phyloP scores from a whole-genome alignment of 306 rosid genomes.

The Pyrus communis region DNA sequence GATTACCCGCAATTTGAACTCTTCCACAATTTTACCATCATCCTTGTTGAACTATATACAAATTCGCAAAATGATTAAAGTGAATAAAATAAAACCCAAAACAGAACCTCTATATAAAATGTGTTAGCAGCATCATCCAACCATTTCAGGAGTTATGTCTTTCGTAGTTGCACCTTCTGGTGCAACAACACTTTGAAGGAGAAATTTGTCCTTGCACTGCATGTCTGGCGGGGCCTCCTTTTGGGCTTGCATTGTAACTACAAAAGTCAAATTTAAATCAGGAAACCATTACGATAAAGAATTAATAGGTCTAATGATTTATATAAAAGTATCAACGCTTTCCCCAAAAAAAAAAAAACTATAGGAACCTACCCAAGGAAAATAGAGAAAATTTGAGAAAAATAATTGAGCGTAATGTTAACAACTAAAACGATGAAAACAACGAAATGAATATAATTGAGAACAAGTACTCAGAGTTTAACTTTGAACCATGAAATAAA shows the following conservation, averaged over 20 bases:
- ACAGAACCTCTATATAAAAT: not conserved
- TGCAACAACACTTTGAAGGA: slow-evolving; percentile 42
- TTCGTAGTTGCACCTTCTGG: slow-evolving; percentile 23
- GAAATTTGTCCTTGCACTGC: slow-evolving; percentile 53
- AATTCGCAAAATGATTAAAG: not conserved
- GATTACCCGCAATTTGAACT: slow-evolving; percentile 34
- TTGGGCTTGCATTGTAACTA: slow-evolving; percentile 46
- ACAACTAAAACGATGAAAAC: not conserved
- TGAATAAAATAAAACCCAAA: not conserved
- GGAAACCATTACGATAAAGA: not conserved
- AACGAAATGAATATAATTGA: not conserved
- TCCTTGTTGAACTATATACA: slow-evolving; percentile 35
- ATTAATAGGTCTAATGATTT: not conserved
- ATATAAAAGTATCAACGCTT: too few species aligned
- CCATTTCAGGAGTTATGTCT: slow-evolving; percentile 40
- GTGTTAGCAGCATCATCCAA: slow-evolving; percentile 12
- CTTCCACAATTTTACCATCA: slow-evolving; percentile 32
- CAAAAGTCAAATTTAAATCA: not conserved
- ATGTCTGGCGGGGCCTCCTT: slow-evolving; percentile 33
- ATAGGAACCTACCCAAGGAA: not conserved
- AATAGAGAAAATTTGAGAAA: not conserved
- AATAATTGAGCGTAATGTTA: not conserved
- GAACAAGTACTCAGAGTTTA: not conserved
- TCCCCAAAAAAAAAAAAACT: not conserved
- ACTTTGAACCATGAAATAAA: too few species aligned